Percentiles rank a stretch among this genome's conserved stretches.
Evolutionary conservation across 345 rosid genomes (phyloP).

Genomic region (Lepidium africanum): DNA sequence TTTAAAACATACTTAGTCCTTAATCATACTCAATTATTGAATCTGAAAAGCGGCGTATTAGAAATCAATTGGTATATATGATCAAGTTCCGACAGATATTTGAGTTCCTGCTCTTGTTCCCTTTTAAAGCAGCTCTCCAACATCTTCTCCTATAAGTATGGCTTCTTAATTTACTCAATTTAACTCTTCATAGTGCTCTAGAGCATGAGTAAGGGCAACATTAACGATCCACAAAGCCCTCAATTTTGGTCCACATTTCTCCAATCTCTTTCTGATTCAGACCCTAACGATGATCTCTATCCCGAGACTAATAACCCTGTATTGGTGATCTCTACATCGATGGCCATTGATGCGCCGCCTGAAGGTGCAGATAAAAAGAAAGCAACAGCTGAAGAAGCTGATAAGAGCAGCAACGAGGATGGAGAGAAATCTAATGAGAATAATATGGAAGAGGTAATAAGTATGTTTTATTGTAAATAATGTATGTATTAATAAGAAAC

Average conservation of each 20-base stretch:
- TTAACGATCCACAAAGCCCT: neutral
- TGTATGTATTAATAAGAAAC: neutral
- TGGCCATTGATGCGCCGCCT: neutral
- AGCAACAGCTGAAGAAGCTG: neutral
- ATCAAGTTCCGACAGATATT: conserved; percentile 6
- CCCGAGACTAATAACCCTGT: neutral
- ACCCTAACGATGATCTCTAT: neutral
- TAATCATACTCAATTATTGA: no score
- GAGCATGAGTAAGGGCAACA: neutral
- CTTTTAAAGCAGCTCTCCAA: neutral
- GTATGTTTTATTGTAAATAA: neutral
- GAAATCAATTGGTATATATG: neutral
- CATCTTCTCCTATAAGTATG: neutral
- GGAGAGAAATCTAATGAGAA: neutral
- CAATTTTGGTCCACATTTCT: conserved; percentile 11
- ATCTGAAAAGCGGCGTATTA: neutral
- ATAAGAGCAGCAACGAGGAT: neutral
- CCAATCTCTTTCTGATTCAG: neutral
- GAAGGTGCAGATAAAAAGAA: neutral
- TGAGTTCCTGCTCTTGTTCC: conserved; percentile 16
- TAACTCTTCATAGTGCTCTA: neutral
- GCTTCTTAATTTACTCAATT: neutral
- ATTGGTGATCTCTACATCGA: neutral
- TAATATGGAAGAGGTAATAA: neutral
- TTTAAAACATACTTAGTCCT: no score